A percentile compares a stretch with the other conserved stretches of the same genome.
These are phyloP conservation scores for Stevia rebaudiana DNA, from an alignment of 140 eudicot genomes.

Conservation along the genomic window DNA sequence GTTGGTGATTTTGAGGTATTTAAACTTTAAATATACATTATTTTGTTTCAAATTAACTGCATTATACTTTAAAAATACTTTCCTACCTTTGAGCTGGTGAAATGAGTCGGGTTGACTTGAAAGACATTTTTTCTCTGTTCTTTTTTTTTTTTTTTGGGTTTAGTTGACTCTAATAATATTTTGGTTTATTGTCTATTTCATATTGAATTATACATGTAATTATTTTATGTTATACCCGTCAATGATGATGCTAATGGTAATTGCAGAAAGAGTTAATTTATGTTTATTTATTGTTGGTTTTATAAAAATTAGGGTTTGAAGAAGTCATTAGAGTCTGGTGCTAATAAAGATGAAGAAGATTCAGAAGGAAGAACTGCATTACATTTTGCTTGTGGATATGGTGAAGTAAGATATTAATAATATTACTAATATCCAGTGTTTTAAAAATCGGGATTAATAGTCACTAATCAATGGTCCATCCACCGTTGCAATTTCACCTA, in stretches of 20 bases:
- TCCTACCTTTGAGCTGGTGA: neutral
- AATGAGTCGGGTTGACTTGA: neutral
- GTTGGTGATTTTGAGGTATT: slow-evolving; percentile 81
- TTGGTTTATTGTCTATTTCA: neutral
- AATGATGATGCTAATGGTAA: neutral
- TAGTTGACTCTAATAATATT: no score
- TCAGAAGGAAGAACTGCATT: slow-evolving; percentile 97
- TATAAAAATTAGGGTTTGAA: slow-evolving; percentile 57
- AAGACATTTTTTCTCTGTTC: neutral
- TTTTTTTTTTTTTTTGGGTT: no score
- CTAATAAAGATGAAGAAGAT: slow-evolving; percentile 90
- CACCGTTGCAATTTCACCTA: no score
- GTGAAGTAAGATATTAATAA: slow-evolving; percentile 72
- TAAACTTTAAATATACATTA: neutral
- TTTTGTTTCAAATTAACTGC: no score
- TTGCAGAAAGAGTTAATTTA: neutral
- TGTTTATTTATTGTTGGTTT: neutral
- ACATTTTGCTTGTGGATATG: slow-evolving; percentile 93
- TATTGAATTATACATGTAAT: neutral
- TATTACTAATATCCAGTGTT: no score
- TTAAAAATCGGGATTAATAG: neutral
- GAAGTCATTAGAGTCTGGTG: slow-evolving; percentile 77
- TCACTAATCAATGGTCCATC: neutral
- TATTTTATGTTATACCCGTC: neutral
- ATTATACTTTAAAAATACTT: no score